Conservation (phyloP, 2,329 filamentous ascomycete genomes). For the Penicillium brasilianum region DNA sequence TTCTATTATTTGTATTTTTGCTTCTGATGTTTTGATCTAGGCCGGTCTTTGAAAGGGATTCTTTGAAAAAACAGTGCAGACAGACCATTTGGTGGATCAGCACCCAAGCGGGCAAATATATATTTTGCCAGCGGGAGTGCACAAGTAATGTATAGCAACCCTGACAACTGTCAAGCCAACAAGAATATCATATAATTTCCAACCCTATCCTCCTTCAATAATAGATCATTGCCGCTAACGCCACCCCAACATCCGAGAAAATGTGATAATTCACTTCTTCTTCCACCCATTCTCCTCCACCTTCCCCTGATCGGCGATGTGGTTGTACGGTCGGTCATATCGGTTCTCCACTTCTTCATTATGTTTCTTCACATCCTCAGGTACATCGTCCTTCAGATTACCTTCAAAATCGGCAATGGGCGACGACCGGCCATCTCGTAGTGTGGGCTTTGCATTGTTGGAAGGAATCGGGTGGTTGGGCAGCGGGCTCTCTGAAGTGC, state of each 20-base stretch:
- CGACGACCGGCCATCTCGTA: conserved; percentile 38
- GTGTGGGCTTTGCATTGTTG: conserved; percentile 42
- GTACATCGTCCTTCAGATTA: conserved; percentile 31
- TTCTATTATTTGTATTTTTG: too few relatives aligned
- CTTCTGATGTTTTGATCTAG: too few relatives aligned
- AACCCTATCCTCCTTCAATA: too few relatives aligned
- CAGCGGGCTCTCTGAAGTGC: background rate
- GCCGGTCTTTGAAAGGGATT: too few relatives aligned
- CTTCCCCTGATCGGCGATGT: conserved; percentile 33
- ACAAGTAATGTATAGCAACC: too few relatives aligned
- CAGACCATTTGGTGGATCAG: too few relatives aligned
- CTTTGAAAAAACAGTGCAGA: too few relatives aligned
- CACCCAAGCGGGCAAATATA: too few relatives aligned
- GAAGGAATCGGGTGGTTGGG: conserved; percentile 34
- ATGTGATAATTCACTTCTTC: background rate
- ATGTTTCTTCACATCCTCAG: conserved; percentile 43
- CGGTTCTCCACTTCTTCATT: conserved; percentile 41
- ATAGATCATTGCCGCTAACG: too few relatives aligned
- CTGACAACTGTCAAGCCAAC: too few relatives aligned
- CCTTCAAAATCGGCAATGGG: conserved; percentile 39
- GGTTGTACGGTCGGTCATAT: conserved; percentile 42
- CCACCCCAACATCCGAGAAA: background rate
- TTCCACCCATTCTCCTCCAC: conserved; percentile 12
- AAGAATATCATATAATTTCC: too few relatives aligned
- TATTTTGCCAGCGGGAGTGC: too few relatives aligned